Base-by-base conservation (phyloP, 495 filamentous ascomycete genomes). In the Thozetella sp. region DNA sequence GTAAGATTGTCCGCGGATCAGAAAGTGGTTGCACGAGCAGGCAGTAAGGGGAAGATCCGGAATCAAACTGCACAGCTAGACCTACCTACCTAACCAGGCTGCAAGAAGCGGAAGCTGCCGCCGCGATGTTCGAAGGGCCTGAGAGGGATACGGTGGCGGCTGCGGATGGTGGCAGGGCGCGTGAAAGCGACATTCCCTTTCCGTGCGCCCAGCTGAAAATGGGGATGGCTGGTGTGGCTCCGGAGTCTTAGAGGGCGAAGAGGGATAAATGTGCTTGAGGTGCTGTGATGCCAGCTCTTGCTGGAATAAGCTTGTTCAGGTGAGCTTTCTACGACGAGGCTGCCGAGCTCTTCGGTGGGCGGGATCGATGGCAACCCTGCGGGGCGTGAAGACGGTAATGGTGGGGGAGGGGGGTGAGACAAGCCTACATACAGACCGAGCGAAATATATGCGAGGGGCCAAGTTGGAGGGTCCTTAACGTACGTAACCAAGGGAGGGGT, bases 91-190 rank as follows among this genome's bases (percentile, higher is more conserved):
- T n/a, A 48, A 20, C 43, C 43, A 48, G 43, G 43, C 43, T 48
- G n/a, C 43, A 48, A 48, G 43, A 48, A 4, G n/a, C 43, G 43
- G 43, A 48, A 48, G 43, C 43, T 48, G 43, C 43, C 43, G 43
- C 43, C 43, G 43, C 11, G 43, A n/a, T 11, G 43, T 4, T 6
- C 6, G 30, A 17, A 17, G 30, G 30, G 17, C 9, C 30, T 6
- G 9, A 37, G 30, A 37, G 30, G 17, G 9, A 17, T 17, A 17
- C 9, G 30, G 9, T 6, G 30, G 30, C 30, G 6, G 6, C 9
- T 6, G 30, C 6, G 9, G 30, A 37, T 15, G 30, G 30, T 37
- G 30, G 6, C 6, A 37, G 15, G 30, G 6, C 30, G 6, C 15
- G 30, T 37, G n/a, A n/a, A n/a, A n/a, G n/a, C n/a, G n/a, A n/a